A percentile compares a stretch with the other conserved stretches of the same genome.
Evolutionary conservation across 2,329 filamentous ascomycete species (phyloP).

Genomic region (Aspergillus sp.): DNA sequence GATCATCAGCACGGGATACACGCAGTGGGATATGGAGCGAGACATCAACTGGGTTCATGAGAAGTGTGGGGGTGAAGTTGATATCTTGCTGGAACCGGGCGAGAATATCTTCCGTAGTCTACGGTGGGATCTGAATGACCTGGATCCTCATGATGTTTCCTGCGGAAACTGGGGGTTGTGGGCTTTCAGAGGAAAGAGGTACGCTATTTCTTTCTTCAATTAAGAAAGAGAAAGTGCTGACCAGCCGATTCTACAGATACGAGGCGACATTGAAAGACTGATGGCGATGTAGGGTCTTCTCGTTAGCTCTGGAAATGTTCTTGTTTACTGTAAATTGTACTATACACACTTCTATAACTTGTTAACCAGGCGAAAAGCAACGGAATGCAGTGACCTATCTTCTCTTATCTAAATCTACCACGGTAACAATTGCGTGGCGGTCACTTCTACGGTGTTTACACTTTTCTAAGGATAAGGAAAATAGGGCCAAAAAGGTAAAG

Average conservation of each 20-base stretch:
- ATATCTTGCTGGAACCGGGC: slow-evolving; percentile 81
- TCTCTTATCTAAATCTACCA: too few species aligned
- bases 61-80: slow-evolving; percentile 82
- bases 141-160: slow-evolving; percentile 87
- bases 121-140: slow-evolving; percentile 93
- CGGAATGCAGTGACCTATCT: too few species aligned
- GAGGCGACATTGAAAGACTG: slow-evolving; percentile 31
- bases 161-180: slow-evolving; percentile 97
- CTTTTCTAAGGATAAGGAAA: neutral
- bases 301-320: neutral
- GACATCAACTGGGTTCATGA: slow-evolving; percentile 86
- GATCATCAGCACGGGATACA: slow-evolving; percentile 92
- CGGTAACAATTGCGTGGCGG: too few species aligned
- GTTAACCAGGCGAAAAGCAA: neutral
- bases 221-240: slow-evolving; percentile 3
- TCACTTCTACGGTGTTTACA: neutral
- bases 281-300: slow-evolving; percentile 2
- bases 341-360: neutral
- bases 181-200: slow-evolving; percentile 97
- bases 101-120: slow-evolving; percentile 92
- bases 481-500: neutral
- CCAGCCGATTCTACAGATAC: slow-evolving; percentile 21
- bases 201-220: slow-evolving; percentile 27
- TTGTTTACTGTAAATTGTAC: neutral
- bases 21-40: slow-evolving; percentile 86